Evolutionary conservation across 176 grass and related monocot species (phyloP).

Genomic region (Hsuehochloa calcarea): DNA sequence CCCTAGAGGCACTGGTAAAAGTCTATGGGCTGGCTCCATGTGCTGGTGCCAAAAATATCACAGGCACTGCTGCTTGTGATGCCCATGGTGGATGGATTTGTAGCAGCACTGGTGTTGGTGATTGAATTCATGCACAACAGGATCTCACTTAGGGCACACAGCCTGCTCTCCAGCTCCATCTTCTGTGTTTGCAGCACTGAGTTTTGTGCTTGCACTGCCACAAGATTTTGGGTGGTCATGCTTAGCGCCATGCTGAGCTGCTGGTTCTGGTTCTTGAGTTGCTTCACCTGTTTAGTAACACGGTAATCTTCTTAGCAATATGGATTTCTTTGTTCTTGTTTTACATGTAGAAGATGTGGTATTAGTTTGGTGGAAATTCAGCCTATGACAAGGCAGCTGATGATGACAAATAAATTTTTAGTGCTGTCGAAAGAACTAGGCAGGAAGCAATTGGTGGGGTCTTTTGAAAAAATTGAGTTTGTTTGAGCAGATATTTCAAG

Average conservation of each 20-base stretch:
- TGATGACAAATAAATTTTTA: background rate
- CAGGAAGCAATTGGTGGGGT: background rate
- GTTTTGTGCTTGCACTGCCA: slow-evolving; percentile 56
- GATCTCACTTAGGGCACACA: slow-evolving; percentile 58
- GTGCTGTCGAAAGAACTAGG: slow-evolving; percentile 1
- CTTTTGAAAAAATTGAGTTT: slow-evolving; percentile 17
- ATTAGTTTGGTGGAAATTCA: background rate
- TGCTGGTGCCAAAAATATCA: slow-evolving; percentile 31
- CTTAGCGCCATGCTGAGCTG: slow-evolving; percentile 31
- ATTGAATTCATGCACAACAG: slow-evolving; percentile 41
- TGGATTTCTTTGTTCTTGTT: background rate
- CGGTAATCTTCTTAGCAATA: background rate
- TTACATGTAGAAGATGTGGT: background rate
- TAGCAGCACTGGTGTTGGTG: background rate
- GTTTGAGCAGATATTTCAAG: slow-evolving; percentile 27
- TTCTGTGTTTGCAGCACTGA: slow-evolving; percentile 68
- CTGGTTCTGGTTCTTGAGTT: slow-evolving; percentile 48
- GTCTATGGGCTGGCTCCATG: slow-evolving; percentile 47
- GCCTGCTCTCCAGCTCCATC: slow-evolving; percentile 59
- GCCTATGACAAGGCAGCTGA: background rate
- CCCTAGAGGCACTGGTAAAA: slow-evolving; percentile 50
- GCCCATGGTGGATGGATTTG: slow-evolving; percentile 2
- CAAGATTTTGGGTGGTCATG: slow-evolving; percentile 39
- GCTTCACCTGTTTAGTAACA: slow-evolving; percentile 29
- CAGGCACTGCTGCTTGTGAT: background rate